Evolutionary conservation across 345 rosid genomes (phyloP).

Genomic region (Salix exigua): DNA sequence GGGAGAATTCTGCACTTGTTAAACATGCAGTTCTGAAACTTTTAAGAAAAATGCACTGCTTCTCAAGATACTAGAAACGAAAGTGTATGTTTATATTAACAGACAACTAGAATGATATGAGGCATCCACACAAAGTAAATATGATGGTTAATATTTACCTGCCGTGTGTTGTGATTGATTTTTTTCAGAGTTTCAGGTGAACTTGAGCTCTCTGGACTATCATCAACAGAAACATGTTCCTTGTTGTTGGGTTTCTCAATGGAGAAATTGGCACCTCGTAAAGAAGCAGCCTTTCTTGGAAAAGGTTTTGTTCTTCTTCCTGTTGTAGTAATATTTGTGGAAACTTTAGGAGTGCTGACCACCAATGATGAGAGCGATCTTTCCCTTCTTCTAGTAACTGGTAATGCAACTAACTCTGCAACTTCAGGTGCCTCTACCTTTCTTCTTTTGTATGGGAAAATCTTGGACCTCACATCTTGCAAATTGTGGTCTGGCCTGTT

Average conservation of each 20-base stretch:
- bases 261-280: conserved; percentile 19
- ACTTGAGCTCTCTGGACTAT: conserved; percentile 14
- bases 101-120: neutral
- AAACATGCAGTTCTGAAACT: neutral
- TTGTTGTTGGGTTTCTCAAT: conserved; percentile 44
- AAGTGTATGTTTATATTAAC: neutral
- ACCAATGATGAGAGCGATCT: conserved; percentile 33
- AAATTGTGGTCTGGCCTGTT: conserved; percentile 32
- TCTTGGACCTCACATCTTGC: conserved; percentile 35
- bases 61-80: neutral
- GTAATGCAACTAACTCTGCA: conserved; percentile 11
- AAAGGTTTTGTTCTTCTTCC: conserved; percentile 27
- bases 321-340: conserved; percentile 14
- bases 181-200: conserved; percentile 15
- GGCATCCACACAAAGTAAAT: neutral
- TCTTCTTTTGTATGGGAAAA: conserved; percentile 32
- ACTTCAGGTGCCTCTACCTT: conserved; percentile 27
- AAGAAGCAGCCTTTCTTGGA: conserved; percentile 20
- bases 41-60: neutral
- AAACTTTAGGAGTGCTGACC: conserved; percentile 26
- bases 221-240: conserved; percentile 39
- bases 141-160: conserved; percentile 18
- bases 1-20: conserved; percentile 23
- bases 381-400: conserved; percentile 24
- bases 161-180: conserved; percentile 4